Conservation (phyloP, 2,329 filamentous ascomycete genomes). For the Westerdykella ornata region DNA sequence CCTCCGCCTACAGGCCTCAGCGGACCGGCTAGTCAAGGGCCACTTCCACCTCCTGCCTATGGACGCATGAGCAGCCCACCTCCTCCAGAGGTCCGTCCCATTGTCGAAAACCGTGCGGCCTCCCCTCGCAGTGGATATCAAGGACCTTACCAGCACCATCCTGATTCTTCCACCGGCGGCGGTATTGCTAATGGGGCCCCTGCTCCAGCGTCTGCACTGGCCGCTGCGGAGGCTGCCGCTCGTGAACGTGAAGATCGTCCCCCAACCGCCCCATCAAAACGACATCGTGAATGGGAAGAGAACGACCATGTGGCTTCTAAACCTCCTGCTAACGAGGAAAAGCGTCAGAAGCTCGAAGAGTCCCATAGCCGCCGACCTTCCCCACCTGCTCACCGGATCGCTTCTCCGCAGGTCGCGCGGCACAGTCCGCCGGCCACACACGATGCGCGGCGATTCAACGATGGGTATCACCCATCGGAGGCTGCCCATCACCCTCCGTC, state of each 20-base stretch:
- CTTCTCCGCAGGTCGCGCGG: constrained; percentile 57
- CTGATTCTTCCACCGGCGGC: constrained; percentile 52
- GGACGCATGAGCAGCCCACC: constrained; percentile 63
- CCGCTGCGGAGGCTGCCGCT: constrained; percentile 61
- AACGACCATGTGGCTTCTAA: constrained; percentile 69
- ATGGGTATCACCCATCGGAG: constrained; percentile 86
- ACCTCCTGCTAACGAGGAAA: constrained; percentile 74
- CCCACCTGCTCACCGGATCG: constrained; percentile 42
- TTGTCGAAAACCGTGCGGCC: constrained; percentile 78
- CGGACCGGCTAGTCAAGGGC: constrained; percentile 48
- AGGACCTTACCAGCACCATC: constrained; percentile 71
- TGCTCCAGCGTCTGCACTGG: constrained; percentile 57
- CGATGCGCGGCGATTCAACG: constrained; percentile 57
- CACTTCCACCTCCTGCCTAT: constrained; percentile 58
- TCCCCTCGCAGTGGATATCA: constrained; percentile 88
- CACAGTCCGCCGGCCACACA: constrained; percentile 65
- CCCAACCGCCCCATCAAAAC: constrained; percentile 67
- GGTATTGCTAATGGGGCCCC: constrained; percentile 65
- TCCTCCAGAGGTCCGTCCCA: constrained; percentile 72
- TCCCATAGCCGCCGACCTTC: constrained; percentile 63
- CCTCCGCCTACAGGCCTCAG: constrained; percentile 48
- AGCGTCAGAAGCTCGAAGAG: constrained; percentile 77
- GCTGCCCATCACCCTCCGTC: constrained; percentile 76
- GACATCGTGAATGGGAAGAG: constrained; percentile 88
- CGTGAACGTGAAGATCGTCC: constrained; percentile 67